Evolutionary conservation across 176 grass and related monocot genomes (phyloP).

Genomic region (Puccinellia tenuiflora): DNA sequence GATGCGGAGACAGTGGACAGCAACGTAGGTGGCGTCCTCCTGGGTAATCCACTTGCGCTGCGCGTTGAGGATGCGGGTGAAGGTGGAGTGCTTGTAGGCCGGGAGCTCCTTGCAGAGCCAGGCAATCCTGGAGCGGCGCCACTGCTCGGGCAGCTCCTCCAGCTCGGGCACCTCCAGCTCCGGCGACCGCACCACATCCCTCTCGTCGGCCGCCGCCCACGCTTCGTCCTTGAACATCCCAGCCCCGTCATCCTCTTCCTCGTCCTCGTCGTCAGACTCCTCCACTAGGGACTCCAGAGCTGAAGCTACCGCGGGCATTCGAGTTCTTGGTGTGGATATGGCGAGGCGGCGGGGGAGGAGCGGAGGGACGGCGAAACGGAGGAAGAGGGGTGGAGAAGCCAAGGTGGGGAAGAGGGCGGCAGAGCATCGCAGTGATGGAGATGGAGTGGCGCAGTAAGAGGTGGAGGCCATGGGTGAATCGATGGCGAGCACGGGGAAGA

Average conservation of each 20-base stretch:
- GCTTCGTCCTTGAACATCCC: constrained; percentile 33
- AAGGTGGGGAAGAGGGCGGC: constrained; percentile 23
- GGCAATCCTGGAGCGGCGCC: constrained; percentile 85
- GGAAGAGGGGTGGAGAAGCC: constrained; percentile 5
- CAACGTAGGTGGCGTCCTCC: constrained; percentile 84
- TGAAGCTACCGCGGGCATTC: constrained; percentile 12
- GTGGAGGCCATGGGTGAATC: constrained; percentile 35
- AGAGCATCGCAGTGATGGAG: constrained; percentile 26
- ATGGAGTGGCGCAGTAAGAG: constrained; percentile 24
- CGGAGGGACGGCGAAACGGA: constrained; percentile 6
- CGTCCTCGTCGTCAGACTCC: constrained; percentile 25
- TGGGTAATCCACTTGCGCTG: constrained; percentile 92
- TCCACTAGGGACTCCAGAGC: constrained; percentile 29
- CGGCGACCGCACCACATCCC: constrained; percentile 55
- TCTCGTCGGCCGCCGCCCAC: constrained; percentile 41
- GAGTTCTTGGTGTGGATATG: not conserved
- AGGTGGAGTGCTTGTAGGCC: constrained; percentile 85
- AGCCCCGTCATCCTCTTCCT: constrained; percentile 10
- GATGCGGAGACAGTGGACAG: constrained; percentile 81
- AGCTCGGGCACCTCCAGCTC: constrained; percentile 68
- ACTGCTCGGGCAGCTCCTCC: constrained; percentile 90
- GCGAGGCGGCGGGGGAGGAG: constrained; percentile 8
- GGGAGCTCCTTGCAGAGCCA: constrained; percentile 99
- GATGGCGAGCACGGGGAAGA: not conserved
- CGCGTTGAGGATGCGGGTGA: constrained; percentile 92